A percentile compares a stretch with the other conserved stretches of the same genome.
These are phyloP conservation scores for Vitellaria paradoxa DNA, from an alignment of 179 eudicot genomes.

Conservation along the genomic window DNA sequence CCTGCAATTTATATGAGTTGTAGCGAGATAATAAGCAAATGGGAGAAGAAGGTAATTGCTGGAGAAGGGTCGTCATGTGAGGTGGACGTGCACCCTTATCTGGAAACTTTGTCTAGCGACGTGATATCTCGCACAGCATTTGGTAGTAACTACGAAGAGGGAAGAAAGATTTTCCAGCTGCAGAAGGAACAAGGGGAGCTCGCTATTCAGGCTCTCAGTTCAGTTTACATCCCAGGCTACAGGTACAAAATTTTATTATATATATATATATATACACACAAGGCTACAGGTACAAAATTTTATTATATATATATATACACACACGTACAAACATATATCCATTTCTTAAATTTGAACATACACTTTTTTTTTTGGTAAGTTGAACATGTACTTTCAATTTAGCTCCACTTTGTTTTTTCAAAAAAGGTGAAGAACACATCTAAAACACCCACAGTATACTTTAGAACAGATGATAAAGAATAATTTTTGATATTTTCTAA, in stretches of 20 bases:
- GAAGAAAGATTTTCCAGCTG: constrained; percentile 13
- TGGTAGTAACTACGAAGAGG: constrained; percentile 18
- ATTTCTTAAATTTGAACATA: too few relatives aligned
- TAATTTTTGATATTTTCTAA: too few relatives aligned
- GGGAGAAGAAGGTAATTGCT: neutral
- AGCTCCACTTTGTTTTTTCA: too few relatives aligned
- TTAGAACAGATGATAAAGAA: too few relatives aligned
- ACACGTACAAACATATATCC: too few relatives aligned
- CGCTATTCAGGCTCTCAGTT: neutral
- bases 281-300: too few relatives aligned
- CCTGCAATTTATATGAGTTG: neutral
- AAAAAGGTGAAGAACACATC: too few relatives aligned
- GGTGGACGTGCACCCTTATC: constrained; percentile 13
- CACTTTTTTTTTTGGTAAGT: too few relatives aligned
- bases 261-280: too few relatives aligned
- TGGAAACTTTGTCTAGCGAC: constrained; percentile 4
- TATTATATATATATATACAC: too few relatives aligned
- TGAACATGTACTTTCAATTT: too few relatives aligned
- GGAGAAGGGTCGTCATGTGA: constrained; percentile 2
- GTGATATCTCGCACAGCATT: constrained; percentile 12
- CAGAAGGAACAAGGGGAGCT: neutral
- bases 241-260: neutral
- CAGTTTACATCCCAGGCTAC: constrained; percentile 15
- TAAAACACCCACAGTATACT: too few relatives aligned
- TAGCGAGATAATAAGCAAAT: constrained; percentile 1